phyloP scores from a whole-genome alignment of 2,329 filamentous ascomycete species.

The Scleromitrula shiraiana region DNA sequence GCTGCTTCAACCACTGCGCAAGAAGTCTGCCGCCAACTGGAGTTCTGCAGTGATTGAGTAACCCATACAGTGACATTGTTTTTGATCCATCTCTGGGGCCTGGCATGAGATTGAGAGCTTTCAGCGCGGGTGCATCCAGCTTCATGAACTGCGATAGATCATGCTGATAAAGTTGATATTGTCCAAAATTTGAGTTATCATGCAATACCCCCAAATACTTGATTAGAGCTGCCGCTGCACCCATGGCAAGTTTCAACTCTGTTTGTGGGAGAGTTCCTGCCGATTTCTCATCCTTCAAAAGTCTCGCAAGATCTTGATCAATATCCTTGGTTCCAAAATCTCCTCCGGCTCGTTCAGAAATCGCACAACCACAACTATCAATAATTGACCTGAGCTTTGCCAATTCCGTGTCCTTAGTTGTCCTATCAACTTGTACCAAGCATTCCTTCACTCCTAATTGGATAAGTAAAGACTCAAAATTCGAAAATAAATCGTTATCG shows the following conservation, averaged over 20 bases:
- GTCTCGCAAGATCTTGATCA: constrained; percentile 81
- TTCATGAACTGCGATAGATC: constrained; percentile 98
- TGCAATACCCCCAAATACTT: constrained; percentile 89
- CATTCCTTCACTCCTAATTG: constrained; percentile 95
- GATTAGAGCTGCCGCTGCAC: constrained; percentile 84
- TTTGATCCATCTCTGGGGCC: constrained; percentile 91
- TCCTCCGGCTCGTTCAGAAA: constrained; percentile 66
- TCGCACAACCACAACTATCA: constrained; percentile 83
- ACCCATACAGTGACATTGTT: constrained; percentile 90
- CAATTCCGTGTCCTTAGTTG: constrained; percentile 80
- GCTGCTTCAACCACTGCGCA: constrained; percentile 96
- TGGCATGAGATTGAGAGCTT: constrained; percentile 94
- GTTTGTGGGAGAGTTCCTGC: constrained; percentile 75
- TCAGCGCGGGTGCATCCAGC: constrained; percentile 85
- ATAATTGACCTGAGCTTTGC: constrained; percentile 82
- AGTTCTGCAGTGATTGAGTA: constrained; percentile 97
- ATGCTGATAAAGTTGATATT: constrained; percentile 95
- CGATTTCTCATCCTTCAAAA: constrained; percentile 80
- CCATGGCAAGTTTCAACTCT: constrained; percentile 93
- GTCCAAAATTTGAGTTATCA: constrained; percentile 89
- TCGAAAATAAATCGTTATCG: constrained; percentile 98
- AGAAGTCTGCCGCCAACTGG: constrained; percentile 83
- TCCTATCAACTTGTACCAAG: constrained; percentile 69
- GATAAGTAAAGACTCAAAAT: constrained; percentile 93
- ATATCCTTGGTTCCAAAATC: constrained; percentile 91